Evolutionary conservation across 345 rosid genomes (phyloP).

Genomic region (Acer saccharum): DNA sequence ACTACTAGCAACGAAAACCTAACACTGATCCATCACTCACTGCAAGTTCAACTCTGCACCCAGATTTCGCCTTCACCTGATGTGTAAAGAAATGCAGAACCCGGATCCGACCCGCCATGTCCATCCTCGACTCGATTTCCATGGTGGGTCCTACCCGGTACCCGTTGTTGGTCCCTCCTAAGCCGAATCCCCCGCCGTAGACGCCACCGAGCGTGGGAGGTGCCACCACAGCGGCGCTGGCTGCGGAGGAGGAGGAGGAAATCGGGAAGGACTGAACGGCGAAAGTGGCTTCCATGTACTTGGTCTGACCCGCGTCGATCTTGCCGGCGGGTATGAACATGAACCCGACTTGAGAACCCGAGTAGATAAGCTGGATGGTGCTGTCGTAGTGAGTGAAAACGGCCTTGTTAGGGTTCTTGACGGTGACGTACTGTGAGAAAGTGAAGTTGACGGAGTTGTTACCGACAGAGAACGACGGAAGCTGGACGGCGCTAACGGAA

Average conservation of each 20-base stretch:
- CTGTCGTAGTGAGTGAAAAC: slow-evolving; percentile 91
- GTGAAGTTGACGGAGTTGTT: slow-evolving; percentile 90
- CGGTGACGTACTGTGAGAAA: slow-evolving; percentile 84
- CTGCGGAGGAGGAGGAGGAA: slow-evolving; percentile 26
- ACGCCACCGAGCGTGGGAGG: slow-evolving; percentile 21
- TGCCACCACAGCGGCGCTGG: slow-evolving; percentile 22
- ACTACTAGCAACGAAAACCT: slow-evolving; percentile 79
- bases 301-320: slow-evolving; percentile 72
- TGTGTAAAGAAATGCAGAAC: slow-evolving; percentile 83
- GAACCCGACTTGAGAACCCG: slow-evolving; percentile 90
- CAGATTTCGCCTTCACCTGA: slow-evolving; percentile 64
- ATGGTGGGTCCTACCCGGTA: slow-evolving; percentile 74
- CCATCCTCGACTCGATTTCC: slow-evolving; percentile 83
- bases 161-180: slow-evolving; percentile 22
- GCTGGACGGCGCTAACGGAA: slow-evolving; percentile 83
- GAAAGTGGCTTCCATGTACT: slow-evolving; percentile 96
- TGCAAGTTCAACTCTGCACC: slow-evolving; percentile 70
- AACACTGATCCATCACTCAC: slow-evolving; percentile 85
- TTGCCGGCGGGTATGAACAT: slow-evolving; percentile 98
- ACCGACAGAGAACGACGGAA: slow-evolving; percentile 86
- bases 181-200: slow-evolving; percentile 22
- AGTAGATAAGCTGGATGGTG: slow-evolving; percentile 83
- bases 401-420: slow-evolving; percentile 84
- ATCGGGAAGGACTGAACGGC: slow-evolving; percentile 84
- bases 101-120: slow-evolving; percentile 82